These are phyloP conservation scores for Scleroderma bovista DNA, from an alignment of 768 basidiomycete genomes.

Conservation along the genomic window DNA sequence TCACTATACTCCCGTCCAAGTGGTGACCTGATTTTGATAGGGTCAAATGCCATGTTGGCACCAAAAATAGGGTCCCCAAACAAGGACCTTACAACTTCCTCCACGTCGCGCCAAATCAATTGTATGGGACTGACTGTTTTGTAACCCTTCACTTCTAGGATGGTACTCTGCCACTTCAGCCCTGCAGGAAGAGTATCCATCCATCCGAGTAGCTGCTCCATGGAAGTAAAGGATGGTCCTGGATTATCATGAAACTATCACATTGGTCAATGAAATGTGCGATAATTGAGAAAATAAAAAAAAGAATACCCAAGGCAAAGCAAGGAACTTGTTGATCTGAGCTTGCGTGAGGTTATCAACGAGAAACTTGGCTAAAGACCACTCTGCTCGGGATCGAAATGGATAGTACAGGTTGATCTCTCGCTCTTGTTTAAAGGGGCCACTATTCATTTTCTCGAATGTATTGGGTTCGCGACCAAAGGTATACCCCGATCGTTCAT, in stretches of 20 bases:
- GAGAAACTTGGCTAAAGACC: background rate
- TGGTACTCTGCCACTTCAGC: conserved; percentile 15
- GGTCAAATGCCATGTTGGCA: background rate
- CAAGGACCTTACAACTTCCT: conserved; percentile 18
- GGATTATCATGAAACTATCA: background rate
- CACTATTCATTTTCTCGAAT: background rate
- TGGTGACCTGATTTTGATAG: background rate
- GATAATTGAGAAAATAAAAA: background rate
- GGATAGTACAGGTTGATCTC: background rate
- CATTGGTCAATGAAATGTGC: background rate
- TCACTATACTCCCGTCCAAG: background rate
- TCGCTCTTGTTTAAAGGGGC: background rate
- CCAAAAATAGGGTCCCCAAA: conserved; percentile 16
- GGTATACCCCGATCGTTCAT: background rate
- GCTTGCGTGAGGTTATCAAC: background rate
- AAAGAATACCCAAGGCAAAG: background rate
- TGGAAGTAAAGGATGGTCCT: conserved; percentile 12
- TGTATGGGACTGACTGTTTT: conserved; percentile 13
- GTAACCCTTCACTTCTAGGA: conserved; percentile 1
- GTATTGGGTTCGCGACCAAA: background rate
- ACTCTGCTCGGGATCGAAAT: background rate
- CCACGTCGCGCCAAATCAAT: conserved; percentile 20
- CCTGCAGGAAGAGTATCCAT: conserved; percentile 18
- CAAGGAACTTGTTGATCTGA: background rate
- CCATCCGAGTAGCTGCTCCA: conserved; percentile 15